Evolutionary conservation across 495 filamentous ascomycete genomes (phyloP).

Genomic region (Hypomontagnella monticulosa): DNA sequence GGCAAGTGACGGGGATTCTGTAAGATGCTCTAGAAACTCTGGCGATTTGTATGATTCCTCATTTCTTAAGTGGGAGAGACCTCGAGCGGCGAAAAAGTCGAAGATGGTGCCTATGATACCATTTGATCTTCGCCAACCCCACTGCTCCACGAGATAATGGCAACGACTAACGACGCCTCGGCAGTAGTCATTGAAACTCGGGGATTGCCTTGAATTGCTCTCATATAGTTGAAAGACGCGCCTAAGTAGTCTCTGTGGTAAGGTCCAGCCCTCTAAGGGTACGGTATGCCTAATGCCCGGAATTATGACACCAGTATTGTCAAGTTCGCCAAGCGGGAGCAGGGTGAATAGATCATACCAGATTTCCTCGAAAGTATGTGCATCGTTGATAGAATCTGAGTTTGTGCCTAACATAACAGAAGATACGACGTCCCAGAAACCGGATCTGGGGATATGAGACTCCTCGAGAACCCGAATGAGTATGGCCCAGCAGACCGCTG

Average conservation of each 20-base stretch:
- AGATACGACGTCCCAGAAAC: conserved; percentile 70
- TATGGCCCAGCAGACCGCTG: conserved; percentile 73
- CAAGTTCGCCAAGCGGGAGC: conserved; percentile 80
- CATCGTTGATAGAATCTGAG: conserved; percentile 50
- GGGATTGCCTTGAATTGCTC: conserved; percentile 61
- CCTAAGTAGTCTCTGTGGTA: conserved; percentile 71
- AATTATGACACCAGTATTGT: conserved; percentile 69
- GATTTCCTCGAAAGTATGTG: conserved; percentile 67
- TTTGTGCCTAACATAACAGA: conserved; percentile 49
- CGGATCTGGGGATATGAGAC: conserved; percentile 52
- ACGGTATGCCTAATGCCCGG: conserved; percentile 63
- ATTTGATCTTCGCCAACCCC: conserved; percentile 89
- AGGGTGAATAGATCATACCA: conserved; percentile 82
- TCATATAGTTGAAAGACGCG: conserved; percentile 74
- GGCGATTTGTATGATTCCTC: conserved; percentile 83
- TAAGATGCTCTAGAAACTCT: conserved; percentile 78
- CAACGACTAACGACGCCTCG: conserved; percentile 78
- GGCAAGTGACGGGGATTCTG: conserved; percentile 66
- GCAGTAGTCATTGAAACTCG: conserved; percentile 84
- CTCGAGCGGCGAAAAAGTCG: conserved; percentile 86
- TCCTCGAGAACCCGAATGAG: conserved; percentile 66
- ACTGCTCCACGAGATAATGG: conserved; percentile 77
- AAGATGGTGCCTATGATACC: conserved; percentile 81
- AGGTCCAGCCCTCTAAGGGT: conserved; percentile 74
- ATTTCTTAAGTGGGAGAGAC: conserved; percentile 75